Conservation (phyloP, 768 basidiomycete species). For the Flagelloscypha sp. region DNA sequence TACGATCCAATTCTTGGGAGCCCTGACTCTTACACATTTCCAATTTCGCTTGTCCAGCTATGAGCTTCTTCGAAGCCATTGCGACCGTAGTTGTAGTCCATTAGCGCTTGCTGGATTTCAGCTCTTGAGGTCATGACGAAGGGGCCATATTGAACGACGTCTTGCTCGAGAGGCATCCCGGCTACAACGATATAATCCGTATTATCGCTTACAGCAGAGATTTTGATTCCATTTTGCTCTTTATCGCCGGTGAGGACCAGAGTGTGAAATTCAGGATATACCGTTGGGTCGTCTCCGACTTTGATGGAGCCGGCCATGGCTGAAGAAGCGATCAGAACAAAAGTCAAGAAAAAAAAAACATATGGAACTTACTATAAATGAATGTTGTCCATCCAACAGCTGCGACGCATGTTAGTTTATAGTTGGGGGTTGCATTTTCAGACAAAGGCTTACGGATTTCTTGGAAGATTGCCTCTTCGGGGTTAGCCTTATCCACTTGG, state of each 20-base stretch:
- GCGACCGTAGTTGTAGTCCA: constrained; percentile 63
- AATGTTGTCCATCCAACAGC: constrained; percentile 91
- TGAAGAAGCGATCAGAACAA: constrained; percentile 17
- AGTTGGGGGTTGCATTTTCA: not conserved
- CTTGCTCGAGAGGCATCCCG: constrained; percentile 84
- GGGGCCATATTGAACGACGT: constrained; percentile 80
- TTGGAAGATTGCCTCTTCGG: constrained; percentile 69
- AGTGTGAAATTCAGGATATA: constrained; percentile 63
- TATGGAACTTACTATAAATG: constrained; percentile 70
- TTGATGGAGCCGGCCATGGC: constrained; percentile 60
- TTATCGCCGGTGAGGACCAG: constrained; percentile 64
- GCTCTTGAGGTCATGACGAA: constrained; percentile 79
- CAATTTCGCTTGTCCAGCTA: constrained; percentile 83
- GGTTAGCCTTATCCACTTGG: constrained; percentile 52
- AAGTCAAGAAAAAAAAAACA: not conserved
- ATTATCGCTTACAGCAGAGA: constrained; percentile 49
- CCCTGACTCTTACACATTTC: too few species aligned
- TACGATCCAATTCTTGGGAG: too few species aligned
- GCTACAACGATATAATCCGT: constrained; percentile 79
- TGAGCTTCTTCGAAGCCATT: constrained; percentile 92
- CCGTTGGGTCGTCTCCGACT: constrained; percentile 44
- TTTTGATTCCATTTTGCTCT: constrained; percentile 57
- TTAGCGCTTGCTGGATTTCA: constrained; percentile 75
- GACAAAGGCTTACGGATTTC: constrained; percentile 62
- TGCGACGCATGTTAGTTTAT: constrained; percentile 19